Evolutionary conservation across 345 rosid species (phyloP).

Genomic region (Durio zibethinus): DNA sequence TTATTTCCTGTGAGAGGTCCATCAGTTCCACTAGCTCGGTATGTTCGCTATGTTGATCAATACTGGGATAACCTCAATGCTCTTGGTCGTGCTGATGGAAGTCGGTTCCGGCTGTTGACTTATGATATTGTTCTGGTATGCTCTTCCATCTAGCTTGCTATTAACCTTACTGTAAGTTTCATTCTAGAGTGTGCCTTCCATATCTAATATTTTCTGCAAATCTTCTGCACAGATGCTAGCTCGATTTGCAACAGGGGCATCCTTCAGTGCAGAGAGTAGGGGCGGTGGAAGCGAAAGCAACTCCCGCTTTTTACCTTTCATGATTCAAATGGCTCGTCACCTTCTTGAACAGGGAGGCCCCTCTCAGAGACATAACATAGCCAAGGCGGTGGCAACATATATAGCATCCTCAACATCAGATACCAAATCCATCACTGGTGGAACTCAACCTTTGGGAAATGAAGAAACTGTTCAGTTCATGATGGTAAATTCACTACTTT

Average conservation of each 20-base stretch:
- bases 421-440: constrained; percentile 51
- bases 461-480: constrained; percentile 91
- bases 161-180: background rate
- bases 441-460: constrained; percentile 54
- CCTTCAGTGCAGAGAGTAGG: constrained; percentile 75
- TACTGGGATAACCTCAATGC: constrained; percentile 94
- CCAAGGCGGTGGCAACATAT: constrained; percentile 73
- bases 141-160: background rate
- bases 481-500: constrained; percentile 96
- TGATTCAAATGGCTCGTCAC: constrained; percentile 85
- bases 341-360: constrained; percentile 93
- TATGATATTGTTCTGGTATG: constrained; percentile 93
- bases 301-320: constrained; percentile 85
- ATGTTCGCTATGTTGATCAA: constrained; percentile 81
- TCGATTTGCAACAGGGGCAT: constrained; percentile 95
- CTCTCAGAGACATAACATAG: constrained; percentile 66
- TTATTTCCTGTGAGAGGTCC: constrained; percentile 93
- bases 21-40: constrained; percentile 69
- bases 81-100: constrained; percentile 95
- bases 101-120: constrained; percentile 84
- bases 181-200: background rate
- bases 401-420: constrained; percentile 52
- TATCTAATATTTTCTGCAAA: constrained; percentile 19
- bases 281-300: constrained; percentile 99
- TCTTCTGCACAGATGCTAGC: constrained; percentile 75